Conservation (phyloP, 805 yeast species). For the Ogataea paraovalis region DNA sequence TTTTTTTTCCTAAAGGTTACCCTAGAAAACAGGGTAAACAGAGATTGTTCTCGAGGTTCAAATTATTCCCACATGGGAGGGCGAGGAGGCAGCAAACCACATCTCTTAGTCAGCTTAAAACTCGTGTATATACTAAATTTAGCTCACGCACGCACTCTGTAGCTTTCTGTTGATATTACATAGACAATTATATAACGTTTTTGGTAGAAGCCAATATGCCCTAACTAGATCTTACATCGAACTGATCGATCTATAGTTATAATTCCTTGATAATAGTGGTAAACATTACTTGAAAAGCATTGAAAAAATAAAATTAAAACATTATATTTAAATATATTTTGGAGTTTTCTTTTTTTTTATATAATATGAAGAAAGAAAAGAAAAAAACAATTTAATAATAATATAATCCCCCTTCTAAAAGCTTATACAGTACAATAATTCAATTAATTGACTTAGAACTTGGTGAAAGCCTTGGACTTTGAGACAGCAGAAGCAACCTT, state of each 20-base stretch:
- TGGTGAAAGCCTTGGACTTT: constrained; percentile 91
- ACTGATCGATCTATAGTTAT: too few relatives aligned
- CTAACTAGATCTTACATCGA: too few relatives aligned
- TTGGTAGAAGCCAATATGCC: too few relatives aligned
- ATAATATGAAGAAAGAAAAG: constrained; percentile 1
- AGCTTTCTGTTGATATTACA: too few relatives aligned
- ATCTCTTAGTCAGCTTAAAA: not conserved
- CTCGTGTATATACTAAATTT: too few relatives aligned
- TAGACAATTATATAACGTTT: too few relatives aligned
- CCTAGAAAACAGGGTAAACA: constrained; percentile 18
- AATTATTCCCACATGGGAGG: not conserved
- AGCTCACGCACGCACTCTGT: too few relatives aligned
- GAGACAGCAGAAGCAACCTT: constrained; percentile 88
- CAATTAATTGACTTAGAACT: constrained; percentile 61
- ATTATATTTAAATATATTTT: constrained; percentile 6
- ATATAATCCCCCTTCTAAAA: constrained; percentile 3
- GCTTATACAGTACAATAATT: not conserved
- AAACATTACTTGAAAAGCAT: not conserved
- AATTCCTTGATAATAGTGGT: too few relatives aligned
- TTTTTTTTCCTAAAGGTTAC: constrained; percentile 10
- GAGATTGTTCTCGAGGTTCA: not conserved
- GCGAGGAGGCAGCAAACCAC: too few relatives aligned
- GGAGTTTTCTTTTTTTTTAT: constrained; percentile 1
- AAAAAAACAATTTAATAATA: constrained; percentile 3
- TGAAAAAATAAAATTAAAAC: constrained; percentile 2